phyloP scores from a whole-genome alignment of 2,329 filamentous ascomycete genomes.

The Stylonectria norvegica region DNA sequence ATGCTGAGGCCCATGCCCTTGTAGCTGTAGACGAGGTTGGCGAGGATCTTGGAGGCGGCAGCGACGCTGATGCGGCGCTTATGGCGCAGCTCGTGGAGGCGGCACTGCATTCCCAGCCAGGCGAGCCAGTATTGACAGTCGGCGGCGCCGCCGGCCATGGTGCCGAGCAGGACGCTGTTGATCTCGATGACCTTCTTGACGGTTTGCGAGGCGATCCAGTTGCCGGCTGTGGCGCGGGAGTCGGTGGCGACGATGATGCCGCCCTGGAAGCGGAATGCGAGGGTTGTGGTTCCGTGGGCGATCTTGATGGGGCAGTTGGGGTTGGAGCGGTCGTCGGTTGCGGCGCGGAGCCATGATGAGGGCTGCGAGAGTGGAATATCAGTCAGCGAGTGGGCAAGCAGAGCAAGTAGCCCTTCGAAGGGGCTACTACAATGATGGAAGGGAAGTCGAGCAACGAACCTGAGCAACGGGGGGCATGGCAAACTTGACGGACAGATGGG shows the following conservation, averaged over 20 bases:
- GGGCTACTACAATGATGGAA: neutral
- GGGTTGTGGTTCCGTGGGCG: constrained; percentile 95
- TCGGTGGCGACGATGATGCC: constrained; percentile 98
- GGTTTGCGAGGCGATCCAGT: constrained; percentile 99
- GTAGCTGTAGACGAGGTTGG: constrained; percentile 97
- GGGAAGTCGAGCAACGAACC: constrained; percentile 50
- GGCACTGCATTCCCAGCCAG: constrained; percentile 98
- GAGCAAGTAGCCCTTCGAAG: no score
- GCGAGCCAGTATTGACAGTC: constrained; percentile 99
- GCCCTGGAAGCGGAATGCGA: constrained; percentile 96
- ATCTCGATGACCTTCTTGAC: constrained; percentile 99
- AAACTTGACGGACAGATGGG: constrained; percentile 86
- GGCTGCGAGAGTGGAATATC: constrained; percentile 51
- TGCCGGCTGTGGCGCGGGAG: constrained; percentile 92
- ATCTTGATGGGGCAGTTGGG: constrained; percentile 98
- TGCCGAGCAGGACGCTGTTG: constrained; percentile 89
- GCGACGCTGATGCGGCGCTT: constrained; percentile 98
- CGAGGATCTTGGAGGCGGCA: constrained; percentile 95
- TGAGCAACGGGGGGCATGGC: constrained; percentile 89
- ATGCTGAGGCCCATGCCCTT: constrained; percentile 98
- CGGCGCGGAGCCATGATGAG: constrained; percentile 90
- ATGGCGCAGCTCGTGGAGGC: constrained; percentile 97
- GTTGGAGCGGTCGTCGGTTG: constrained; percentile 96
- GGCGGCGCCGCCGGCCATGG: constrained; percentile 97
- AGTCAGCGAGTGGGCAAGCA: constrained; percentile 5